Percentiles rank a stretch among this genome's conserved stretches.
Evolutionary conservation across 305 asterid species (phyloP).

Genomic region (Caryopteris hybrid): DNA sequence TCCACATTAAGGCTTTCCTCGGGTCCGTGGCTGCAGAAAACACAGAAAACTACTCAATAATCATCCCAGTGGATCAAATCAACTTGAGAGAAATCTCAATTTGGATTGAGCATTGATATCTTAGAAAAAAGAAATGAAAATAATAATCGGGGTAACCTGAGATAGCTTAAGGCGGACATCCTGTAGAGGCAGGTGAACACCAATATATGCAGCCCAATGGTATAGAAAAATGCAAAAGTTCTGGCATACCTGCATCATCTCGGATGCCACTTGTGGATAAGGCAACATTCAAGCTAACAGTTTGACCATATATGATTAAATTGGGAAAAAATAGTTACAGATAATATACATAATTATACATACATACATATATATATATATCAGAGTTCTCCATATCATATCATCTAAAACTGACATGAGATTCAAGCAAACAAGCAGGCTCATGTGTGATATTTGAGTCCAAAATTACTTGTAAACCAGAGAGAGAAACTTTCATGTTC

Average conservation of each 20-base stretch:
- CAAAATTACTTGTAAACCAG: neutral
- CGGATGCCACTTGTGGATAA: neutral
- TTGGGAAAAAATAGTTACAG: no score
- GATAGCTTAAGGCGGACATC: constrained; percentile 95
- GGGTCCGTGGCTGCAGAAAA: constrained; percentile 72
- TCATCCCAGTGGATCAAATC: neutral
- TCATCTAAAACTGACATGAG: no score
- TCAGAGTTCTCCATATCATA: no score
- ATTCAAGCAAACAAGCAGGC: neutral
- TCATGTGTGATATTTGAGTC: neutral
- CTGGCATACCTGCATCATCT: constrained; percentile 75
- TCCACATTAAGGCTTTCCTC: constrained; percentile 57
- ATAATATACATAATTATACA: no score
- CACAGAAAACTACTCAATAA: neutral
- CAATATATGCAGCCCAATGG: constrained; percentile 89
- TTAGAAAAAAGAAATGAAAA: no score
- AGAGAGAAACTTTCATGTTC: neutral
- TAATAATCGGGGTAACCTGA: constrained; percentile 44
- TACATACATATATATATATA: no score
- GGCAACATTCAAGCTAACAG: no score
- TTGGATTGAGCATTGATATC: no score
- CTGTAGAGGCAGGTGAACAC: constrained; percentile 96
- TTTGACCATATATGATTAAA: no score
- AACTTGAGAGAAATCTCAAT: neutral
- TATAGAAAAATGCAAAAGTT: constrained; percentile 90